Percentiles rank a stretch among this genome's conserved stretches.
phyloP scores from a whole-genome alignment of 1,284 basidiomycete genomes.

The Melampsora abietis-canadensis region DNA sequence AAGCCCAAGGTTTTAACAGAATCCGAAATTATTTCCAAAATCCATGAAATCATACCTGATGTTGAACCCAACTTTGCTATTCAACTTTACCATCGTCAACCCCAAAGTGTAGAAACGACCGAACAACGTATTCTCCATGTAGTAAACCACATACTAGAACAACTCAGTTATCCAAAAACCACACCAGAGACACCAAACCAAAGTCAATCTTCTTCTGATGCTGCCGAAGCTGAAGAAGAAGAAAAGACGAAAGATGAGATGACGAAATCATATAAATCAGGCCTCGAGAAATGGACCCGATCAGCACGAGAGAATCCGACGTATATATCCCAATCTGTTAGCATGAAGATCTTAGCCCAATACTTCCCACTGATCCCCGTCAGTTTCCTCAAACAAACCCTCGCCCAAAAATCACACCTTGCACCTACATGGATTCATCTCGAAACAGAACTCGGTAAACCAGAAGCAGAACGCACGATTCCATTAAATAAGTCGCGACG shows the following conservation, averaged over 20 bases:
- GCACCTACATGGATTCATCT: neutral
- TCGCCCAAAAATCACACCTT: neutral
- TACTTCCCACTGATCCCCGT: neutral
- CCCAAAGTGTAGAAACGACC: neutral
- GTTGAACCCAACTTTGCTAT: neutral
- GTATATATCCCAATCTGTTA: neutral
- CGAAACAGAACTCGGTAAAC: neutral
- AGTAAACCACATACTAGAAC: neutral
- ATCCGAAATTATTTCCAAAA: neutral
- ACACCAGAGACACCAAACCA: too few species aligned
- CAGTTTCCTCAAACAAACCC: neutral
- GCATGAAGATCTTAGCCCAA: neutral
- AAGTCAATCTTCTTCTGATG: neutral
- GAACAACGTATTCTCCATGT: conserved; percentile 2
- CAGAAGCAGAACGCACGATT: neutral
- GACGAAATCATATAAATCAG: neutral
- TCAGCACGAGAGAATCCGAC: neutral
- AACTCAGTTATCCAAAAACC: neutral
- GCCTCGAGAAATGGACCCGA: neutral
- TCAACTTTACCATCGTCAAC: neutral
- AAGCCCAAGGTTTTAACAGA: neutral
- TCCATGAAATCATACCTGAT: neutral
- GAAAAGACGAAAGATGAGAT: too few species aligned
- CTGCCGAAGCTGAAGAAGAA: too few species aligned
- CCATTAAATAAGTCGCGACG: neutral